phyloP scores from a whole-genome alignment of 2,329 filamentous ascomycete genomes.

The Diaporthe destruens region DNA sequence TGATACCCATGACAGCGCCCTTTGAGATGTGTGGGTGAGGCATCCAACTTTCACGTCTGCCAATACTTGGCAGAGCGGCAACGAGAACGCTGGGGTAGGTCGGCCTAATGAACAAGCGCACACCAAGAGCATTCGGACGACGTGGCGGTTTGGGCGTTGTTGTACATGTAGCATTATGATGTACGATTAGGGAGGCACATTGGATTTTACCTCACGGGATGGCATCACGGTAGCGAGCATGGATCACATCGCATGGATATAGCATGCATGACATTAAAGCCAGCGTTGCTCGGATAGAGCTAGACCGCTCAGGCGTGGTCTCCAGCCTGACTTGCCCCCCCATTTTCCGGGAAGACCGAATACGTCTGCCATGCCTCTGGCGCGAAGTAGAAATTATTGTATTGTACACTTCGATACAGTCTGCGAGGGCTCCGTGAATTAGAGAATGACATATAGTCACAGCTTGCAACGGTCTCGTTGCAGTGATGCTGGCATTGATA shows the following conservation, averaged over 20 bases:
- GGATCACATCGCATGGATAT: constrained; percentile 10
- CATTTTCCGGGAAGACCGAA: no score
- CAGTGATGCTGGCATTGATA: neutral
- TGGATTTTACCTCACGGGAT: neutral
- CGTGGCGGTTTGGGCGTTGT: neutral
- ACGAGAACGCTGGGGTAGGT: neutral
- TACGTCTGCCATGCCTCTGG: neutral
- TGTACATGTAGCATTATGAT: constrained; percentile 8
- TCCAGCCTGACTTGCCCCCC: neutral
- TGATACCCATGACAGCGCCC: neutral
- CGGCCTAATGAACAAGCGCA: neutral
- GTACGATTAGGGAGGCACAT: neutral
- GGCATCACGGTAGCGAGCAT: constrained; percentile 11
- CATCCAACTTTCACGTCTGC: no score
- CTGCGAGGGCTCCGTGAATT: neutral
- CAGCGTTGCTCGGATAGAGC: constrained; percentile 17
- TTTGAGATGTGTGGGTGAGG: neutral
- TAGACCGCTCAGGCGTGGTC: neutral
- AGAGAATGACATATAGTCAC: neutral
- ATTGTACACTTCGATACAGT: neutral
- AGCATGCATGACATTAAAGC: constrained; percentile 10
- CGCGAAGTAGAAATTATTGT: neutral
- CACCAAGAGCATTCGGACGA: neutral
- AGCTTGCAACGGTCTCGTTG: neutral
- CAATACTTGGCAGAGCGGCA: neutral